phyloP scores from a whole-genome alignment of 805 yeast genomes.

The Saccharomycopsis oosterbeekiorum region DNA sequence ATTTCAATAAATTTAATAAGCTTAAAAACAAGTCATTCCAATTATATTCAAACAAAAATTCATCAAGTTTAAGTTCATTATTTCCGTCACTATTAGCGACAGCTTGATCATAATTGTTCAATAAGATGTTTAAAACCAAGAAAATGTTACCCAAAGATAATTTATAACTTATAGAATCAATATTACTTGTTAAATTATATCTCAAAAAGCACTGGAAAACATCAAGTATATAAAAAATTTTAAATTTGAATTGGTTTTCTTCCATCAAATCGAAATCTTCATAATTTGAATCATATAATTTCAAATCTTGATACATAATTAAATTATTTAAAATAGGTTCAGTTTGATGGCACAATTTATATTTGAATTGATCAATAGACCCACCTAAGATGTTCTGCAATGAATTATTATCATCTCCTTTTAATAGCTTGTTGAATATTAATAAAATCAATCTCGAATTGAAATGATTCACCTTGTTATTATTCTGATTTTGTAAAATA shows the following conservation, averaged over 20 bases:
- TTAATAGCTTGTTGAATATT: conserved; percentile 25
- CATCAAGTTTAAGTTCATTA: not conserved
- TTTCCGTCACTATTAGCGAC: not conserved
- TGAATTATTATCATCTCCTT: conserved; percentile 3
- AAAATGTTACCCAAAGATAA: conserved; percentile 25
- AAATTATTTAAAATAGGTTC: conserved; percentile 24
- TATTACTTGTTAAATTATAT: conserved; percentile 31
- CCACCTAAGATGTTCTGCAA: conserved; percentile 18
- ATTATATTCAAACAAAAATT: conserved; percentile 21
- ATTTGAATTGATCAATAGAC: conserved; percentile 29
- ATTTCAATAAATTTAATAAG: conserved; percentile 26
- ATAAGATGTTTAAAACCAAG: conserved; percentile 22
- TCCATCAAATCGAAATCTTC: conserved; percentile 23
- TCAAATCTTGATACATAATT: conserved; percentile 6
- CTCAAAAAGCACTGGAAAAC: conserved; percentile 26
- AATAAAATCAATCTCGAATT: conserved; percentile 26
- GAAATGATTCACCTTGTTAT: conserved; percentile 22
- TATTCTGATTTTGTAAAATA: conserved; percentile 31
- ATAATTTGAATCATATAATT: not conserved
- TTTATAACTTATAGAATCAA: conserved; percentile 27
- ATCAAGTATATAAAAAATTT: conserved; percentile 29
- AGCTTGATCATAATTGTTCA: conserved; percentile 15
- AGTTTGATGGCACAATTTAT: conserved; percentile 35
- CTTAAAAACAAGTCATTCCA: conserved; percentile 31
- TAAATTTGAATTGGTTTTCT: conserved; percentile 24